Base-by-base conservation (phyloP, 2,329 filamentous ascomycete genomes). In the Xylariaceae sp. region DNA sequence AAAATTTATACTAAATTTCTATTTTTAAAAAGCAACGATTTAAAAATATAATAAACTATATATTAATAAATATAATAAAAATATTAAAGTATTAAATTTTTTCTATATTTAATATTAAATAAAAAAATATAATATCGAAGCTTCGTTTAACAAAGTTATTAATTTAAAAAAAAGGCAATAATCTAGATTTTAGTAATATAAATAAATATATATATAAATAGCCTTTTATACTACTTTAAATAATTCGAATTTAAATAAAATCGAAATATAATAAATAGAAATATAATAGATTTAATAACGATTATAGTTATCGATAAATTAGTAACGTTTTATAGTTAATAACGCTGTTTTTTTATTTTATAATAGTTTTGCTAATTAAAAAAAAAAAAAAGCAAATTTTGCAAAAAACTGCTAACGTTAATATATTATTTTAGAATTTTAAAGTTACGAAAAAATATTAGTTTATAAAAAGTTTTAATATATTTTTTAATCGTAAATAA, bases 81-180 rank as follows among this genome's bases (percentile, higher is more conserved):
- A 29, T 14, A 14, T 29, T 29, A 8, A 29, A 12, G 6, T 4
- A 22, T 40, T 4, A 29, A 39, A 16, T 37, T 19, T 2, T 32
- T 22, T 23, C 34, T 39, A 37, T 35, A 5, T 5, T 39, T 21
- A 16, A 25, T 23, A 23, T 38, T 34, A 35, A 17, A 40, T 45
- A 39, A 35, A 34, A 45, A 22, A 32, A 10, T 44, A 44, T 44
- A 7, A 44, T n/a, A n/a, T 42, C 37, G 37, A 42, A 42, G 17
- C 23, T 29, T 16, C 32, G 7, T 44, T 44, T 36, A 21, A 38
- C 21, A 12, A 38, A 37, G n/a, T 17, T 27, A 32, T 37, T 44
- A 20, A 44, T 38, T 37, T 21, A 21, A 44, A 33, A 29, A n/a
- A 37, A 8, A 44, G 23, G 16, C 3, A 19, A 12, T 33, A 2